Conservation (phyloP, 441 rosid species). For the Populus tomentosa region DNA sequence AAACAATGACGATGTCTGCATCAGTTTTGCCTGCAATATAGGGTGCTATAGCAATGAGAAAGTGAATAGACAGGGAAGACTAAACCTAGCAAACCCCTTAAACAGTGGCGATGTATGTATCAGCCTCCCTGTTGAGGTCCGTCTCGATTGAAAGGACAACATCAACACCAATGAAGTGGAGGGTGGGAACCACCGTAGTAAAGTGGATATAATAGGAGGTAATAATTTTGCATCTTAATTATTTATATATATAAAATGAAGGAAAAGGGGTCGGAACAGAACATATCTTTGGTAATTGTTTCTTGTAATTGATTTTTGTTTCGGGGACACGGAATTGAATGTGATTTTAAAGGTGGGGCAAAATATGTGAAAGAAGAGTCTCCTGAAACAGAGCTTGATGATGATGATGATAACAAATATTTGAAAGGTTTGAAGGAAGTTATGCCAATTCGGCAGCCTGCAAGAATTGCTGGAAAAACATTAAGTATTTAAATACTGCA, state of each 20-base stretch:
- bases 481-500: too few species aligned
- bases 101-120: too few species aligned
- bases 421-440: constrained; percentile 42
- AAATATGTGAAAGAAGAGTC: constrained; percentile 42
- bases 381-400: constrained; percentile 46
- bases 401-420: constrained; percentile 33
- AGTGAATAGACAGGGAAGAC: too few species aligned
- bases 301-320: constrained; percentile 13
- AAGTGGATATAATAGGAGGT: neutral
- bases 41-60: too few species aligned
- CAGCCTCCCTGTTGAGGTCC: neutral
- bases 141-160: neutral
- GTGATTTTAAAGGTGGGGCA: constrained; percentile 45
- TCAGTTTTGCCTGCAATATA: neutral
- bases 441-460: constrained; percentile 64
- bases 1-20: too few species aligned
- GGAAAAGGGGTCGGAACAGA: neutral
- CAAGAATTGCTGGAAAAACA: constrained; percentile 42
- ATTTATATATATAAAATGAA: neutral
- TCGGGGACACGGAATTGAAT: constrained; percentile 48
- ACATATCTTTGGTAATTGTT: neutral
- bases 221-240: neutral
- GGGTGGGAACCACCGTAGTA: neutral
- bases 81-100: too few species aligned
- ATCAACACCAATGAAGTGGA: neutral